Evolutionary conservation across 176 grass and related monocot species (phyloP), one percentile per base, ranked within the genome.

Genomic region (Hyparrhenia diplandra): DNA sequence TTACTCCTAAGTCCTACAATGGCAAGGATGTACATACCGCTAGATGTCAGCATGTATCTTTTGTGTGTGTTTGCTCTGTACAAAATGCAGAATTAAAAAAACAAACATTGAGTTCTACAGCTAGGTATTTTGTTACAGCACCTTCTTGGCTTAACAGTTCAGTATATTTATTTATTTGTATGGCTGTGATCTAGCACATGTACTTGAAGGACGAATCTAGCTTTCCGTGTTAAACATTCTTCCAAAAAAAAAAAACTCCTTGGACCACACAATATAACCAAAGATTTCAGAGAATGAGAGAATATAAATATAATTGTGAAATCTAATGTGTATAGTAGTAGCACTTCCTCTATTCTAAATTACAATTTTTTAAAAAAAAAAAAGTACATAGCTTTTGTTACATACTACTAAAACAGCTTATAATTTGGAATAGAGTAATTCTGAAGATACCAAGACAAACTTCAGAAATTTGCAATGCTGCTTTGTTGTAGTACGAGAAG

Each of bases 1-100:
- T 35, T 3, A 39, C 59, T 82, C 59, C 78, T 68, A 82, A 90
- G 88, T 74, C 83, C 78, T 74, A 37, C 29, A 82, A 73, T 77
- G 83, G 78, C 73, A 82, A 67, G 66, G 74, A 89, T 77, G 72
- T 81, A 40, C 37, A 40, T 40, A 42, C 34, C 82, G 59, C 29
- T 72, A 21, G 67, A 30, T 42, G 17, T 43, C 67, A 13, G 36
- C 67, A 25, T 70, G 39, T 74, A 55, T 71, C 10, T 45, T 76
- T 16, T 28, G 58, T 49, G 46, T 72, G 10, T 42, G 42, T 58
- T 67, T 75, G 24, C 18, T 80, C 30, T 46, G 16, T 61, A 65
- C 20, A 36, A 73, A 69, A 61, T 75, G 13, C 18, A 69, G 27
- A 47, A 18, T 27, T 2, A 3, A 30, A 32, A 32, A 73, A 36